phyloP scores from a whole-genome alignment of 2,329 filamentous ascomycete species.

The Penicillium sp. region DNA sequence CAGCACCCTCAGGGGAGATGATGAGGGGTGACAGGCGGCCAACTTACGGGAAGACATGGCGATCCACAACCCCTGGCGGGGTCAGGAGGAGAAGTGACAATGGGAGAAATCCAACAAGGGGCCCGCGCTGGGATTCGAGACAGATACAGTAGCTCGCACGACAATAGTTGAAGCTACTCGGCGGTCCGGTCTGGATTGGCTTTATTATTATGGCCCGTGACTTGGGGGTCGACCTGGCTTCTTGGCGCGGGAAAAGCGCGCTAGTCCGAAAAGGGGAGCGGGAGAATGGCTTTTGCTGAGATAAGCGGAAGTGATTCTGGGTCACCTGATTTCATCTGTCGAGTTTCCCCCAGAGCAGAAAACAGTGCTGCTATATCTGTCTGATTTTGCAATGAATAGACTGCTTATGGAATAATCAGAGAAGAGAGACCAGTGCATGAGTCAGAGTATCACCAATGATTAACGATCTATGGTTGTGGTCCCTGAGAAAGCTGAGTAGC shows the following conservation, averaged over 20 bases:
- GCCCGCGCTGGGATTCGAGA: slow-evolving; percentile 17
- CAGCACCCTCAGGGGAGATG: slow-evolving; percentile 29
- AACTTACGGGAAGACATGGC: slow-evolving; percentile 62
- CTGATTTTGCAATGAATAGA: too few relatives aligned
- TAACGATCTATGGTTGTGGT: background rate
- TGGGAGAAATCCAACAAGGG: slow-evolving; percentile 13
- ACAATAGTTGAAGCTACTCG: slow-evolving; percentile 17
- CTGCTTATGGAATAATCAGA: too few relatives aligned
- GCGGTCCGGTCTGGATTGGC: slow-evolving; percentile 27
- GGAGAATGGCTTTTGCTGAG: slow-evolving; percentile 1
- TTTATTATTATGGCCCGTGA: slow-evolving; percentile 31
- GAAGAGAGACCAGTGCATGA: background rate
- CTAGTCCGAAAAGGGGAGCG: slow-evolving; percentile 15
- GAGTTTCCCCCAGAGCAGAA: background rate
- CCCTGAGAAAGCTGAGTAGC: background rate
- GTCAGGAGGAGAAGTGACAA: slow-evolving; percentile 26
- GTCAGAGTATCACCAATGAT: background rate
- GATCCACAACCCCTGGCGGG: slow-evolving; percentile 54
- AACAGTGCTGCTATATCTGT: too few relatives aligned
- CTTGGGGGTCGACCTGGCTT: slow-evolving; percentile 34
- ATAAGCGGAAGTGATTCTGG: background rate
- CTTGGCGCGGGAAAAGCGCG: slow-evolving; percentile 23
- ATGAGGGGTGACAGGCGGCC: slow-evolving; percentile 29
- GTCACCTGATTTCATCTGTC: slow-evolving; percentile 5
- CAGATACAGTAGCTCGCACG: slow-evolving; percentile 7